A percentile compares a stretch with the other conserved stretches of the same genome.
phyloP scores from a whole-genome alignment of 2,329 filamentous ascomycete genomes.

The Nannizziopsis barbatae region DNA sequence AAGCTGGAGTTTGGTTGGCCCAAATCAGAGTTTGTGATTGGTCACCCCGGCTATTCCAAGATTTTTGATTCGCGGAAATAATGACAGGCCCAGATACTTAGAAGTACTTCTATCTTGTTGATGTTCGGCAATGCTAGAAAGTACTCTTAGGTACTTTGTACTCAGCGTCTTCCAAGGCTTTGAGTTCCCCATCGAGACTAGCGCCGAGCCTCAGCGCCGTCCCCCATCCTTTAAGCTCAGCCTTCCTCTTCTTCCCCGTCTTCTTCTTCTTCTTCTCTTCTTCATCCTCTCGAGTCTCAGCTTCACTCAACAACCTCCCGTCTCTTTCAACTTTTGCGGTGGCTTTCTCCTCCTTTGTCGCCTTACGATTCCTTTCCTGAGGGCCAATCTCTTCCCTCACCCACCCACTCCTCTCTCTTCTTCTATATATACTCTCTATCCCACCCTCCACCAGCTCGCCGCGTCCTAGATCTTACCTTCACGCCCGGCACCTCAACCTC shows the following conservation, averaged over 20 bases:
- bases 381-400: conserved; percentile 10
- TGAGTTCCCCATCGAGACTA: conserved; percentile 3
- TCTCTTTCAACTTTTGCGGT: conserved; percentile 7
- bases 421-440: background rate
- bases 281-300: conserved; percentile 14
- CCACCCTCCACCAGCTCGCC: background rate
- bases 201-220: background rate
- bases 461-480: background rate
- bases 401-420: conserved; percentile 11
- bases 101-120: background rate
- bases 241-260: conserved; percentile 14
- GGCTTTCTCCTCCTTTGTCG: background rate
- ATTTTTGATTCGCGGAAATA: background rate
- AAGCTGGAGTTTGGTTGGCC: background rate
- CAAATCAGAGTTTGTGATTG: background rate
- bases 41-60: conserved; percentile 1
- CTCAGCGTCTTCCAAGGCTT: background rate
- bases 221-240: conserved; percentile 8
- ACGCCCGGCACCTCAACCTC: background rate
- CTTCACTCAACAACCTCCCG: conserved; percentile 4
- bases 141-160: background rate
- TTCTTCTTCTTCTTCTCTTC: conserved; percentile 14
- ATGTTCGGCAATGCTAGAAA: background rate
- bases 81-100: background rate
- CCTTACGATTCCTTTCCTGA: background rate